Percentiles rank a stretch among this genome's conserved stretches.
phyloP scores from a whole-genome alignment of 192 early-diverging fungal genomes.

The Entomortierella lignicola region DNA sequence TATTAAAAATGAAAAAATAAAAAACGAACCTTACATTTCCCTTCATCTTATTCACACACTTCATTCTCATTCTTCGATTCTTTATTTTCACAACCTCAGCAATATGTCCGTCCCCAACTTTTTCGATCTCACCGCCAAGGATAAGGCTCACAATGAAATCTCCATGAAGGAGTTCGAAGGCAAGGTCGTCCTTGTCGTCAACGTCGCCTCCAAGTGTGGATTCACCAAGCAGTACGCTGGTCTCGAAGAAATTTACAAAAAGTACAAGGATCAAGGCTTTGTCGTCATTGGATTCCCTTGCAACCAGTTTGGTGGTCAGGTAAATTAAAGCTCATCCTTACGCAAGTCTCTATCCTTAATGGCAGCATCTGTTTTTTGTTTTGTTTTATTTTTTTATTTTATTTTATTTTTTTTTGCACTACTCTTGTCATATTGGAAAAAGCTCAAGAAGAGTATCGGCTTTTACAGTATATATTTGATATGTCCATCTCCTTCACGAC shows the following conservation, averaged over 20 bases:
- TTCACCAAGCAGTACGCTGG: slow-evolving; percentile 84
- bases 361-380: not conserved
- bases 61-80: too few species aligned
- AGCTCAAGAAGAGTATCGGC: too few species aligned
- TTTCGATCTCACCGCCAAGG: slow-evolving; percentile 64
- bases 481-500: too few species aligned
- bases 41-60: too few species aligned
- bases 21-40: too few species aligned
- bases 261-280: slow-evolving; percentile 77
- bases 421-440: too few species aligned
- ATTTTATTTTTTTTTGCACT: too few species aligned
- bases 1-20: not conserved
- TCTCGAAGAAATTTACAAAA: slow-evolving; percentile 75
- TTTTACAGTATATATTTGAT: too few species aligned
- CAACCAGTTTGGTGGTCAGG: slow-evolving; percentile 88
- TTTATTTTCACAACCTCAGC: too few species aligned
- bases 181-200: slow-evolving; percentile 89
- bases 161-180: slow-evolving; percentile 67
- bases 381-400: not conserved
- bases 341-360: too few species aligned
- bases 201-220: slow-evolving; percentile 93
- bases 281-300: slow-evolving; percentile 91
- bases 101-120: slow-evolving; percentile 51
- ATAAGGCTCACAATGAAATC: slow-evolving; percentile 62
- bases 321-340: slow-evolving; percentile 16